Evolutionary conservation across 345 rosid species (phyloP), one percentile per base, ranked within the genome.

Genomic region (Combretum micranthum): DNA sequence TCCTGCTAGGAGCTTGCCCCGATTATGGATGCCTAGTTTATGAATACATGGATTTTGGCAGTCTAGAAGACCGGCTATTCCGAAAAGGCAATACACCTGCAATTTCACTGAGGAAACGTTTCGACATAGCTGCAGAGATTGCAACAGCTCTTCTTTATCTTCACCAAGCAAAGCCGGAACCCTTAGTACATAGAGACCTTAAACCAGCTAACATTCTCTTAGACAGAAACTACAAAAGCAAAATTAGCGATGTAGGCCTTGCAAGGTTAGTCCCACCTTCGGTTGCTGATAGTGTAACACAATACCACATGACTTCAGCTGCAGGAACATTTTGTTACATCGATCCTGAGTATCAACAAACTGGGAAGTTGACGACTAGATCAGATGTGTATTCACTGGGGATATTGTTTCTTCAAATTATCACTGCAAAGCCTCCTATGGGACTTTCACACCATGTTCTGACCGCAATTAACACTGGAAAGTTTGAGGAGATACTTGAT

Each of bases 81-180:
- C 82, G 75, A 66, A 83, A 64, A 65, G 86, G 82, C 44, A 76
- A 80, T 68, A 74, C 76, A 42, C 88, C 78, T 20, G 83, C 94
- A 13, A 69, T 91, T 50, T 69, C 98, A 44, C 87, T 96, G 96
- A 67, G 69, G 56, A 82, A 58, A 47, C 72, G 96, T 56, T 83
- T 91, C 67, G 64, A 76, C 60, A 80, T 87, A 64, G 84, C 95
- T 12, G 73, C 91, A 12, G 98, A 91, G 79, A 83, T 91, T 21
- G 83, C 90, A 2, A 87, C 91, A 5, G 86, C 89, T 46, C 88
- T 91, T 65, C 69, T 90, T 7, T 91, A 87, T 71, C 94, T 91
- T 48, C 98, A 91, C 75, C 96, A 91, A 70, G 75, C 98, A 22
- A 91, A 87, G 75, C 96, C 96, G 45, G 98, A 91, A 64, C 98